These are phyloP conservation scores for Fusarium odoratissimum DNA, from an alignment of 2,329 filamentous ascomycete genomes.

Conservation along the genomic window DNA sequence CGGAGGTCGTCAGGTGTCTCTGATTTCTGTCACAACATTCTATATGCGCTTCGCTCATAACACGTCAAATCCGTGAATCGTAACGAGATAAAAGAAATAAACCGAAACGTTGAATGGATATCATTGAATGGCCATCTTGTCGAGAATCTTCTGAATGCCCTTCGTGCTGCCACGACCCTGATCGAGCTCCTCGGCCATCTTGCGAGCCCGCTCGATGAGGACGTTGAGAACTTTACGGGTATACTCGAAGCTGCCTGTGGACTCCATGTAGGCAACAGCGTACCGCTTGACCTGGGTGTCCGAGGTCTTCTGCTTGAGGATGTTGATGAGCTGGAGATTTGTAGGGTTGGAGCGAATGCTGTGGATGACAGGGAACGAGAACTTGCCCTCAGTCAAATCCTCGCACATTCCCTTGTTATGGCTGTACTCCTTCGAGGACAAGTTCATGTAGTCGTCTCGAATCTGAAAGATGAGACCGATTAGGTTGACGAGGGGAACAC, in stretches of 20 bases:
- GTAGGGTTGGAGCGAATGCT: constrained; percentile 81
- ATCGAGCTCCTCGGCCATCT: constrained; percentile 73
- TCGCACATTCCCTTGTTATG: constrained; percentile 94
- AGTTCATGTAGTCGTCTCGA: constrained; percentile 93
- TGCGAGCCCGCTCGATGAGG: constrained; percentile 72
- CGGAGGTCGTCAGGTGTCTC: constrained; percentile 16
- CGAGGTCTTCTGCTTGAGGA: constrained; percentile 87
- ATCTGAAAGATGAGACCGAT: constrained; percentile 92
- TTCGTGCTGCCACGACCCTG: constrained; percentile 65
- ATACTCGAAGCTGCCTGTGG: constrained; percentile 89
- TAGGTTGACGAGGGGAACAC: constrained; percentile 84
- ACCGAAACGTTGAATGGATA: neutral
- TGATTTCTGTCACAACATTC: constrained; percentile 40
- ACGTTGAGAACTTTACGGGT: constrained; percentile 75
- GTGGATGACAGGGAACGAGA: constrained; percentile 95
- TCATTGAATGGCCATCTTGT: constrained; percentile 66
- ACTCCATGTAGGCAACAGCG: constrained; percentile 90
- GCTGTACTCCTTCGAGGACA: constrained; percentile 79
- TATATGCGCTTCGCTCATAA: constrained; percentile 43
- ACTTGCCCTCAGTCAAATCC: constrained; percentile 96
- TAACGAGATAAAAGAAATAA: constrained; percentile 4
- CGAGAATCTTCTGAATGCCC: constrained; percentile 74
- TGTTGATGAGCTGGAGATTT: constrained; percentile 87
- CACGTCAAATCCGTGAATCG: constrained; percentile 31
- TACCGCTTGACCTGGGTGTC: constrained; percentile 92